A percentile compares a stretch with the other conserved stretches of the same genome.
Conservation (phyloP, 2,329 filamentous ascomycete genomes). For the Cercospora sesami region DNA sequence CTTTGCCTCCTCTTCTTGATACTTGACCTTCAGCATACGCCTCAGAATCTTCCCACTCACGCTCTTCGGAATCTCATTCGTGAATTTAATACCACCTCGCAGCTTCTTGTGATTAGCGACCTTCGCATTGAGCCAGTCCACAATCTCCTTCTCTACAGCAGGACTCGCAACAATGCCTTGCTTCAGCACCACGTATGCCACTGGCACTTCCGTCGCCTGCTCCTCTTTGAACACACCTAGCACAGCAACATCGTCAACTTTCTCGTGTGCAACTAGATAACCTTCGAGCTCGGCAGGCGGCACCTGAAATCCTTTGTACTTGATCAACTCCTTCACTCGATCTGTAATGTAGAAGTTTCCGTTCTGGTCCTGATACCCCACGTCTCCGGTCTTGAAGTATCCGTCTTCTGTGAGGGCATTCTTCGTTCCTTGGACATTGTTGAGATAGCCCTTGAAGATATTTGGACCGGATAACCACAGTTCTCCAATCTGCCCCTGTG, state of each 20-base stretch:
- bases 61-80: conserved; percentile 70
- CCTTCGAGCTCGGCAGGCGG: conserved; percentile 46
- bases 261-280: conserved; percentile 44
- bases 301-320: conserved; percentile 48
- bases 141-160: conserved; percentile 50
- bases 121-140: conserved; percentile 63
- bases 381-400: conserved; percentile 86
- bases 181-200: conserved; percentile 58
- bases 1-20: conserved; percentile 43
- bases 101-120: conserved; percentile 64
- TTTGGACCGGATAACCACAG: conserved; percentile 70
- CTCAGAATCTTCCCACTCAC: conserved; percentile 73
- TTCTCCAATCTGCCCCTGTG: conserved; percentile 82
- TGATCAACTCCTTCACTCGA: conserved; percentile 67
- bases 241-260: conserved; percentile 48
- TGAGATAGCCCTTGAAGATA: conserved; percentile 86
- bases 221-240: conserved; percentile 49
- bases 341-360: conserved; percentile 89
- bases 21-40: conserved; percentile 56
- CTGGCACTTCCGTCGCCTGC: conserved; percentile 56
- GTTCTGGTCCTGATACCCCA: conserved; percentile 72
- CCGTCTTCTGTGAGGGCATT: conserved; percentile 73
- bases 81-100: conserved; percentile 59
- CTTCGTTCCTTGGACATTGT: conserved; percentile 67
- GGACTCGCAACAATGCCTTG: conserved; percentile 27